Percentiles rank a stretch among this genome's conserved stretches.
phyloP scores from a whole-genome alignment of 495 filamentous ascomycete genomes.

The Aspergillus haitiensis region DNA sequence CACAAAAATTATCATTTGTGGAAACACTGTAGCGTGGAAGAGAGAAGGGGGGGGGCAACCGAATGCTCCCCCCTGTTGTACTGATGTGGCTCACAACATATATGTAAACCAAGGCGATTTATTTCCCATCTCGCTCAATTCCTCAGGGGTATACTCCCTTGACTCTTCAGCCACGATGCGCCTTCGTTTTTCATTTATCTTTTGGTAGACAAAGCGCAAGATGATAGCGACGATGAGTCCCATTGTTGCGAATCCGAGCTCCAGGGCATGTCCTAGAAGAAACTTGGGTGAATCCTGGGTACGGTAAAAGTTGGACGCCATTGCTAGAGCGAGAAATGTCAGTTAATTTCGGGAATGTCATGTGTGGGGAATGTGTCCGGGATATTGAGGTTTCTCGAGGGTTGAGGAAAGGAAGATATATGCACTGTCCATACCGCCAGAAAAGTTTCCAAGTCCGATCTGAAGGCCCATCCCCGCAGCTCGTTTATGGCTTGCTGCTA shows the following conservation, averaged over 20 bases:
- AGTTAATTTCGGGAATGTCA: not conserved
- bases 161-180: conserved; percentile 47
- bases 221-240: conserved; percentile 59
- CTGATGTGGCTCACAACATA: conserved; percentile 24
- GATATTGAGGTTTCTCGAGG: too few species aligned
- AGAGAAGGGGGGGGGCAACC: not conserved
- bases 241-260: conserved; percentile 61
- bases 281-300: conserved; percentile 61
- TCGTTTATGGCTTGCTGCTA: conserved; percentile 68
- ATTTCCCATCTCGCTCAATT: conserved; percentile 61
- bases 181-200: conserved; percentile 60
- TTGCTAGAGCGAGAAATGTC: conserved; percentile 38
- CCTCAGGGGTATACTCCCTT: conserved; percentile 52
- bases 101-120: conserved; percentile 66
- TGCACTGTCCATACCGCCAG: conserved; percentile 56
- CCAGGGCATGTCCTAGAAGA: conserved; percentile 65
- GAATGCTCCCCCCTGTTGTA: not conserved
- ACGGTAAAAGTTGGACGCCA: conserved; percentile 78
- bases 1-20: too few species aligned
- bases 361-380: too few species aligned
- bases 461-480: conserved; percentile 72
- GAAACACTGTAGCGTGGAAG: too few species aligned
- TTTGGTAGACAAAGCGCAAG: conserved; percentile 54
- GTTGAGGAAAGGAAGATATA: too few species aligned
- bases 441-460: conserved; percentile 72